Evolutionary conservation across 805 yeast species (phyloP).

Genomic region (Yarrowia yakushimensis): DNA sequence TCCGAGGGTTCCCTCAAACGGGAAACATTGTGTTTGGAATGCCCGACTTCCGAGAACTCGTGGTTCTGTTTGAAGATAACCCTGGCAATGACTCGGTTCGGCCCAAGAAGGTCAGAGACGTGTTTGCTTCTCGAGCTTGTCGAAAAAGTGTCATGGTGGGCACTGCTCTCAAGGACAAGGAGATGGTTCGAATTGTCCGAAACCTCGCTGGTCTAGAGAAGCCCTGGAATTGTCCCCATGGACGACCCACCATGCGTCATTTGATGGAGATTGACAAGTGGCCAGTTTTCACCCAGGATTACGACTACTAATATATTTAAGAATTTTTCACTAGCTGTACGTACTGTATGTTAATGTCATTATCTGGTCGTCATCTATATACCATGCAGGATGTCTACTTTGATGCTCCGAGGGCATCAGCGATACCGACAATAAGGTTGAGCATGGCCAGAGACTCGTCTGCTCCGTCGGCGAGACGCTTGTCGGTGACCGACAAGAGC

Average conservation of each 20-base stretch:
- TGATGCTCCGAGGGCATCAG: slow-evolving; percentile 32
- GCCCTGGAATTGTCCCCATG: slow-evolving; percentile 97
- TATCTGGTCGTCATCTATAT: neutral
- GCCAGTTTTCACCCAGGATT: neutral
- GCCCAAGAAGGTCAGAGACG: slow-evolving; percentile 73
- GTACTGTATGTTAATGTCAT: neutral
- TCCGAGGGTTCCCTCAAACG: slow-evolving; percentile 69
- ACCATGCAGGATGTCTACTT: neutral
- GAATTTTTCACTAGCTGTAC: too few species aligned
- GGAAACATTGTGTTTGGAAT: slow-evolving; percentile 62
- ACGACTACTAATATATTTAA: neutral
- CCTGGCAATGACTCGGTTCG: slow-evolving; percentile 47
- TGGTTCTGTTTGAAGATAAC: slow-evolving; percentile 59
- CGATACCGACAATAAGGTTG: slow-evolving; percentile 56
- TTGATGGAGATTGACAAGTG: slow-evolving; percentile 49
- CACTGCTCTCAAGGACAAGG: slow-evolving; percentile 50
- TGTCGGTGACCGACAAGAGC: slow-evolving; percentile 70
- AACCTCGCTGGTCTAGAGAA: slow-evolving; percentile 70
- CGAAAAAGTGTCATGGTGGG: slow-evolving; percentile 94
- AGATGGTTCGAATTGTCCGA: slow-evolving; percentile 67
- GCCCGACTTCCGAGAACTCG: slow-evolving; percentile 69
- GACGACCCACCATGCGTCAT: slow-evolving; percentile 95
- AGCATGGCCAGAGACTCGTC: slow-evolving; percentile 83
- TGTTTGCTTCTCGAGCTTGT: slow-evolving; percentile 96
- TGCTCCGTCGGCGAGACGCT: slow-evolving; percentile 73